These are phyloP conservation scores for Kwoniella botswanensis DNA, from an alignment of 768 basidiomycete species.

Conservation along the genomic window DNA sequence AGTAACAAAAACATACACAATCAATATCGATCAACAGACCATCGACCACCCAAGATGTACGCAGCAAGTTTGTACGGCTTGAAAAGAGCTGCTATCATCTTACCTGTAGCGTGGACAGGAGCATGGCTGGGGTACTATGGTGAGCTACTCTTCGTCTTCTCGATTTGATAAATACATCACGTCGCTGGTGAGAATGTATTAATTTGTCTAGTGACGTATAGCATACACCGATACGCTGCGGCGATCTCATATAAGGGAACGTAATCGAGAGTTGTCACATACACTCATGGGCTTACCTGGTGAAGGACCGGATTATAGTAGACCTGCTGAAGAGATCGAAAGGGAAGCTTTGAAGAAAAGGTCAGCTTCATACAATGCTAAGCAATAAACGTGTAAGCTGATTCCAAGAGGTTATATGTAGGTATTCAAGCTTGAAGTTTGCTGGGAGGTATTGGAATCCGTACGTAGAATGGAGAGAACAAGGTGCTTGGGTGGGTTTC, in stretches of 20 bases:
- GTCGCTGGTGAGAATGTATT: not conserved
- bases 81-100: slow-evolving; percentile 36
- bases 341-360: slow-evolving; percentile 49
- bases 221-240: slow-evolving; percentile 52
- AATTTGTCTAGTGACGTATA: not conserved
- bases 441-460: slow-evolving; percentile 53
- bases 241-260: slow-evolving; percentile 39
- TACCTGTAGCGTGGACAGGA: slow-evolving; percentile 47
- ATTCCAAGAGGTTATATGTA: not conserved
- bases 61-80: slow-evolving; percentile 26
- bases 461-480: slow-evolving; percentile 52
- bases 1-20: not conserved
- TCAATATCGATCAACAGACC: not conserved
- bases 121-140: slow-evolving; percentile 50
- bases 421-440: slow-evolving; percentile 45
- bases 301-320: slow-evolving; percentile 25
- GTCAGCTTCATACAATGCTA: slow-evolving; percentile 11
- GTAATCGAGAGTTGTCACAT: slow-evolving; percentile 25
- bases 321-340: slow-evolving; percentile 44
- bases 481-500: slow-evolving; percentile 48
- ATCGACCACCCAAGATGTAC: slow-evolving; percentile 11
- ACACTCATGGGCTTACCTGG: slow-evolving; percentile 29
- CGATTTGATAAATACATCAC: not conserved
- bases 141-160: slow-evolving; percentile 7
- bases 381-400: not conserved